Conservation (phyloP, 164 flowering plant genomes). For the Sextonia rubra region DNA sequence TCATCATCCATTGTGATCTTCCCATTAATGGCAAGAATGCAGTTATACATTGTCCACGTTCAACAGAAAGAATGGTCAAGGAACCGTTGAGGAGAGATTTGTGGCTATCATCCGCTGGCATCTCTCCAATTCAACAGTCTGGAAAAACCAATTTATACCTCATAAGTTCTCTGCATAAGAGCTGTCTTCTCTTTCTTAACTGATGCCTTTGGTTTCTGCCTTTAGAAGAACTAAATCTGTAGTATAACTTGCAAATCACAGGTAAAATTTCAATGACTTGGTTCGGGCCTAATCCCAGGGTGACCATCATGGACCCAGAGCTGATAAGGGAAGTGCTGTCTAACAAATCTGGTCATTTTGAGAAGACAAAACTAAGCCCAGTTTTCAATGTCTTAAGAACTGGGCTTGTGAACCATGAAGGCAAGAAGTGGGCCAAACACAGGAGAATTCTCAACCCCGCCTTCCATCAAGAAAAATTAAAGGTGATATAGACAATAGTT, state of each 20-base stretch:
- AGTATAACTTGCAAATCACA: not conserved
- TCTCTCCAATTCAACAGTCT: no score
- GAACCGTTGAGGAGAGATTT: no score
- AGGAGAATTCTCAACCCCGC: slow-evolving; percentile 41
- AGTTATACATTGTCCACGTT: no score
- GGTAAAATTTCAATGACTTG: slow-evolving; percentile 31
- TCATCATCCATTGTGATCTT: no score
- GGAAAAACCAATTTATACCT: no score
- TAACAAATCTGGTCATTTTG: slow-evolving; percentile 18
- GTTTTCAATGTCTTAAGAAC: slow-evolving; percentile 10
- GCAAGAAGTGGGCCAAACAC: slow-evolving; percentile 42
- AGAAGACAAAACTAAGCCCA: slow-evolving; percentile 20
- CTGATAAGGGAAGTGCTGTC: slow-evolving; percentile 27
- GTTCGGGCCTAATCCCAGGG: slow-evolving; percentile 35
- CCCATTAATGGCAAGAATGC: no score
- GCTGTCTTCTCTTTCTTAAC: no score
- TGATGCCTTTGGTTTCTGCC: no score
- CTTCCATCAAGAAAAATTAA: slow-evolving; percentile 41
- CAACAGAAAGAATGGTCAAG: no score
- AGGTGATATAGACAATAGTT: slow-evolving; percentile 16
- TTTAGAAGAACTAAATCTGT: no score
- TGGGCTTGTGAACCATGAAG: slow-evolving; percentile 33
- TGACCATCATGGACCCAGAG: slow-evolving; percentile 35
- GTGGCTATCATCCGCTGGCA: no score
- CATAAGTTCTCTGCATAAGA: no score